Conservation (phyloP, 2,329 filamentous ascomycete species). For the Immersiporthe knoxdaviesiana region DNA sequence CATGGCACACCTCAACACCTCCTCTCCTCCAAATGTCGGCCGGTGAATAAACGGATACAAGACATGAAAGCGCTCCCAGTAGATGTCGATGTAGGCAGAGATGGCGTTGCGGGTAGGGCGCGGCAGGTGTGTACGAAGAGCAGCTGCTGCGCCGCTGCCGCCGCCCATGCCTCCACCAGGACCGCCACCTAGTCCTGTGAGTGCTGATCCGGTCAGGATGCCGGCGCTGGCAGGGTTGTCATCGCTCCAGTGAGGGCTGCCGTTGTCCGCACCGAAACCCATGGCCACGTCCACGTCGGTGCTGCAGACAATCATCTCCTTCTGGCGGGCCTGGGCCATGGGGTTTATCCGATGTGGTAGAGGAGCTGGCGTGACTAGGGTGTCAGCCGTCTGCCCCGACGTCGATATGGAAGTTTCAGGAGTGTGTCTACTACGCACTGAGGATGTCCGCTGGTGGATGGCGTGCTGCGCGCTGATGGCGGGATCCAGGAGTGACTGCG, state of each 20-base stretch:
- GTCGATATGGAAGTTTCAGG: conserved; percentile 48
- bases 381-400: conserved; percentile 52
- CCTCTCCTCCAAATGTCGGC: conserved; percentile 48
- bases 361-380: conserved; percentile 51
- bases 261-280: conserved; percentile 7
- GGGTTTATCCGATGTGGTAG: conserved; percentile 43
- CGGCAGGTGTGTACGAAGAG: conserved; percentile 42
- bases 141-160: conserved; percentile 27
- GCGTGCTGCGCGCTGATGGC: conserved; percentile 31
- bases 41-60: conserved; percentile 56
- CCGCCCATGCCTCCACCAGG: background rate
- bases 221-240: conserved; percentile 30
- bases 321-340: conserved; percentile 45
- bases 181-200: conserved; percentile 35
- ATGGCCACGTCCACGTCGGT: conserved; percentile 14
- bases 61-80: conserved; percentile 56
- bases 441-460: conserved; percentile 43
- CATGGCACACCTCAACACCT: conserved; percentile 57
- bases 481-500: conserved; percentile 33
- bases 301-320: conserved; percentile 42
- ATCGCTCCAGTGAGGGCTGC: conserved; percentile 22
- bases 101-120: conserved; percentile 46
- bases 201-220: conserved; percentile 41
- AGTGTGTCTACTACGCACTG: conserved; percentile 56
- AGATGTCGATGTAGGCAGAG: conserved; percentile 55